phyloP scores from a whole-genome alignment of 2,329 filamentous ascomycete genomes.

The Apiospora kogelbergensis region DNA sequence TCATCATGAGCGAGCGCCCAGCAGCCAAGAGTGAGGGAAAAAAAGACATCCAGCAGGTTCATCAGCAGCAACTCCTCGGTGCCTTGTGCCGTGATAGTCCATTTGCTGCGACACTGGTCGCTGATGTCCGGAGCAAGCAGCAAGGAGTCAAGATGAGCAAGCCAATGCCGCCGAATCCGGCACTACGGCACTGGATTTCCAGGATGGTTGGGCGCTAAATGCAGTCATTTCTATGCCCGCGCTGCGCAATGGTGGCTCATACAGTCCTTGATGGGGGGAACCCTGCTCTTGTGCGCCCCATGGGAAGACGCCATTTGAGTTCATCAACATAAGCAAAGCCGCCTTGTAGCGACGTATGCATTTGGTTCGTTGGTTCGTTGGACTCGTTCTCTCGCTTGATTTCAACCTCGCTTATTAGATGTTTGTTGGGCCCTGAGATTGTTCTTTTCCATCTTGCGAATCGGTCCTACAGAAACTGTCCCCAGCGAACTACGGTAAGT shows the following conservation, averaged over 20 bases:
- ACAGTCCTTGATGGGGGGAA: neutral
- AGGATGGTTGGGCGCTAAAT: conserved; percentile 4
- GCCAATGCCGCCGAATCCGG: neutral
- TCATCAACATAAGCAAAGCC: neutral
- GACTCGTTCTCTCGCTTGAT: neutral
- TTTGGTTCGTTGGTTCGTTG: too few relatives aligned
- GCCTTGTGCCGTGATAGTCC: neutral
- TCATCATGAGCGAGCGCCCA: neutral
- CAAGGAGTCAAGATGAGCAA: neutral
- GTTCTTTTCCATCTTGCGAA: neutral
- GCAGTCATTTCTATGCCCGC: neutral
- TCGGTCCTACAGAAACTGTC: neutral
- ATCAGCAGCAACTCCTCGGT: neutral
- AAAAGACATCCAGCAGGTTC: neutral
- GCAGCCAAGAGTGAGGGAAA: neutral
- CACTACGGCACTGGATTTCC: neutral
- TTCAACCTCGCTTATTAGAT: neutral
- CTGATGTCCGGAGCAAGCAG: neutral
- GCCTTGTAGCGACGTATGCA: neutral
- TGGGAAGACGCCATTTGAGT: neutral
- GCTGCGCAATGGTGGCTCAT: neutral
- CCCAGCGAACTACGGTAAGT: neutral
- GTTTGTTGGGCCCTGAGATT: too few relatives aligned
- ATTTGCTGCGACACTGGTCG: neutral
- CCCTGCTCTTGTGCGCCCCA: neutral